A percentile compares a stretch with the other conserved stretches of the same genome.
These are phyloP conservation scores for Hypholoma fasciculare DNA, from an alignment of 768 basidiomycete species.

Conservation along the genomic window DNA sequence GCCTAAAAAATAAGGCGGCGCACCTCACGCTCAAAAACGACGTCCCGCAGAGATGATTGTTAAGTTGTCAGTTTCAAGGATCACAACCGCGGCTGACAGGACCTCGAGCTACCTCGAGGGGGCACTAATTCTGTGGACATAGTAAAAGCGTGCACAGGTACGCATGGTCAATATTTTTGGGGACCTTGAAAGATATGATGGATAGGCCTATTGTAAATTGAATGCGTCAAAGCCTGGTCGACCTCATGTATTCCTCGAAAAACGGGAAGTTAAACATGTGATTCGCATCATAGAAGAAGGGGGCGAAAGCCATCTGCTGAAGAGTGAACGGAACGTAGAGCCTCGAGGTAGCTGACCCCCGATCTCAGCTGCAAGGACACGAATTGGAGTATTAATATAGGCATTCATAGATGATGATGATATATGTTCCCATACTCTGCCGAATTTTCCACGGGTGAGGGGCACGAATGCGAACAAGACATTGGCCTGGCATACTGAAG, in stretches of 20 bases:
- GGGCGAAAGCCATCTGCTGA: no score
- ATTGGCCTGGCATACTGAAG: background rate
- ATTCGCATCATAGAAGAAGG: no score
- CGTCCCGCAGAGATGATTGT: no score
- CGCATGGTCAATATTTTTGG: background rate
- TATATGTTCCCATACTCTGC: background rate
- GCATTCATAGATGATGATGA: slow-evolving; percentile 7
- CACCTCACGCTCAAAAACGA: background rate
- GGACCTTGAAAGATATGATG: no score
- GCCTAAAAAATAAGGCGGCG: background rate
- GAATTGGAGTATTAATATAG: slow-evolving; percentile 7
- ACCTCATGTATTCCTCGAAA: no score
- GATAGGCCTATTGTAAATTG: no score
- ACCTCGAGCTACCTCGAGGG: background rate
- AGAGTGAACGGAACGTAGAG: background rate
- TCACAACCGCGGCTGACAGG: background rate
- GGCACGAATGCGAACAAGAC: background rate
- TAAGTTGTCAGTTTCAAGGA: background rate
- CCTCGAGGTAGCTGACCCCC: slow-evolving; percentile 11
- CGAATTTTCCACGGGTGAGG: background rate
- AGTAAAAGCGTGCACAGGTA: background rate
- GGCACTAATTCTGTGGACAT: background rate
- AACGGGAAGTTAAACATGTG: no score
- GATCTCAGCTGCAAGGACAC: slow-evolving; percentile 1
- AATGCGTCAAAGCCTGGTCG: no score